Percentiles rank a stretch among this genome's conserved stretches.
These are phyloP conservation scores for Conringia planisiliqua DNA, from an alignment of 345 rosid genomes.

Conservation along the genomic window DNA sequence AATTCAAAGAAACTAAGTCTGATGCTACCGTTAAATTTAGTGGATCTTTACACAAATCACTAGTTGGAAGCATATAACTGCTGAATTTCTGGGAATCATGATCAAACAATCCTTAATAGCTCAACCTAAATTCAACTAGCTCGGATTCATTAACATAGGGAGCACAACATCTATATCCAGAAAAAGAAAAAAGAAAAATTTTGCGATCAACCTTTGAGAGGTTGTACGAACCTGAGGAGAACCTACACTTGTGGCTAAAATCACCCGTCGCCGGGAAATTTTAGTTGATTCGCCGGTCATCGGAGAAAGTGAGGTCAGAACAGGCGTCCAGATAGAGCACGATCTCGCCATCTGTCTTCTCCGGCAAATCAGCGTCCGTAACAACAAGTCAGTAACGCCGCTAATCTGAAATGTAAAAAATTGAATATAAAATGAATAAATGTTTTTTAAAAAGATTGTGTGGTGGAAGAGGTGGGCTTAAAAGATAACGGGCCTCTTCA, in stretches of 20 bases:
- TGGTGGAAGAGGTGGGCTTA: background rate
- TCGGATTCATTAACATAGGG: background rate
- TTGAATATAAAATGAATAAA: background rate
- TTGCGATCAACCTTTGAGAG: background rate
- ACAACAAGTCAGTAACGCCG: background rate
- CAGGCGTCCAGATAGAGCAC: conserved; percentile 18
- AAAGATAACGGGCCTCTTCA: background rate
- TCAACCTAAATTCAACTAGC: background rate
- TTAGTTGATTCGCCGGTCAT: conserved; percentile 18
- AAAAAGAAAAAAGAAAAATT: background rate
- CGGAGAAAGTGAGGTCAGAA: conserved; percentile 14
- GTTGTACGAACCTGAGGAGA: conserved; percentile 30
- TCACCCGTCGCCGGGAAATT: conserved; percentile 10
- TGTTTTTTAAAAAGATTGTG: background rate
- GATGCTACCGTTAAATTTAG: background rate
- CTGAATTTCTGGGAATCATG: background rate
- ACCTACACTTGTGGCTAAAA: conserved; percentile 17
- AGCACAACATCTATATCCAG: background rate
- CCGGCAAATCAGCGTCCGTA: background rate
- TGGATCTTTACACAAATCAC: background rate
- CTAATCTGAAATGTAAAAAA: background rate
- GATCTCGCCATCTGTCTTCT: conserved; percentile 31
- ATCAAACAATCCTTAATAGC: background rate
- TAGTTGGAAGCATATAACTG: background rate
- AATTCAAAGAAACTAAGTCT: background rate